These are phyloP conservation scores for Zygotorulaspora mrakii DNA, from an alignment of 1,139 yeast genomes.

Conservation along the genomic window DNA sequence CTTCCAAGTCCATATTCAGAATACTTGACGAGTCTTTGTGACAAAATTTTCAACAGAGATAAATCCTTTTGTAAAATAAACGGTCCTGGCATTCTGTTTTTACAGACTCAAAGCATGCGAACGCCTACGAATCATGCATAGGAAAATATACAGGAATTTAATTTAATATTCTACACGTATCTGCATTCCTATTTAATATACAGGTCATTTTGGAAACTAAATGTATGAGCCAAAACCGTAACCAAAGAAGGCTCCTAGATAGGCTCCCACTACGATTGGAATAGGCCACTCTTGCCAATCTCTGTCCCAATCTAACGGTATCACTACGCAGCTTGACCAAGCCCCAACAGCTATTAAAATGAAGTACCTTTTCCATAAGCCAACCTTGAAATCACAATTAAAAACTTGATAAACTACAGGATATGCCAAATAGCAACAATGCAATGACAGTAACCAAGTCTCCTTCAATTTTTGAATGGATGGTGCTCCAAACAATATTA, in stretches of 20 bases:
- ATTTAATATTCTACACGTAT: not conserved
- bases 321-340: constrained; percentile 92
- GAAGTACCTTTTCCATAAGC: constrained; percentile 43
- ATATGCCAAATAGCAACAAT: constrained; percentile 54
- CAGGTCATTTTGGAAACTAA: constrained; percentile 11
- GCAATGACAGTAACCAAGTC: constrained; percentile 62
- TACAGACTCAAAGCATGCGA: constrained; percentile 25
- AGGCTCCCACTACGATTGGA: constrained; percentile 78
- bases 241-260: constrained; percentile 67
- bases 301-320: constrained; percentile 96
- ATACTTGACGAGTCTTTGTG: constrained; percentile 13
- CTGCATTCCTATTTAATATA: not conserved
- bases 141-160: constrained; percentile 7
- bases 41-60: constrained; percentile 18
- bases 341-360: constrained; percentile 62
- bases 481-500: constrained; percentile 87
- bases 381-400: constrained; percentile 54
- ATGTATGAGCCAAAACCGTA: constrained; percentile 36
- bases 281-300: constrained; percentile 99
- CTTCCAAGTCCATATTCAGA: constrained; percentile 14
- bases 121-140: constrained; percentile 7
- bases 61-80: constrained; percentile 24
- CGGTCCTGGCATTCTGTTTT: constrained; percentile 34
- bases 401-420: constrained; percentile 61
- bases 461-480: constrained; percentile 51